Evolutionary conservation across 345 rosid genomes (phyloP).

Genomic region (Eutrema yunnanense): DNA sequence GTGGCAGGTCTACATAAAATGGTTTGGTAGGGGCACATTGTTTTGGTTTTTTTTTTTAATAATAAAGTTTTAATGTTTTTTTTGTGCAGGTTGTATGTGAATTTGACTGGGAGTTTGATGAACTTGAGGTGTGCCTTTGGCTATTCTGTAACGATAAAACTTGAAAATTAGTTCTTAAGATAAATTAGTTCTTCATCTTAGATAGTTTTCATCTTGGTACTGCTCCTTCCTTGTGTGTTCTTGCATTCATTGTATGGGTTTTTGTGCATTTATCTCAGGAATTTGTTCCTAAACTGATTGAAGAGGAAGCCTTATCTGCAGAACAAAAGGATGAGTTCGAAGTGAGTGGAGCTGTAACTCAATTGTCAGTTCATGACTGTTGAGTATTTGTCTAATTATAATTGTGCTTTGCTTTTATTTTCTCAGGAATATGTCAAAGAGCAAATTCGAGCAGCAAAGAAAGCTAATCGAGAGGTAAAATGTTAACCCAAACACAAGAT

Average conservation of each 20-base stretch:
- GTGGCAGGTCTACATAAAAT: constrained; percentile 2
- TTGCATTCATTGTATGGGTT: neutral
- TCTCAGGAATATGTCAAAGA: constrained; percentile 71
- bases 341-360: constrained; percentile 33
- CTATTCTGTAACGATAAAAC: neutral
- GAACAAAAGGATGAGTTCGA: constrained; percentile 87
- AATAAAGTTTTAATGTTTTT: neutral
- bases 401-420: neutral
- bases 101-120: constrained; percentile 93
- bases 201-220: neutral
- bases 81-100: constrained; percentile 79
- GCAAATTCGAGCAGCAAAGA: constrained; percentile 85
- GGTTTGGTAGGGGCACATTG: neutral
- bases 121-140: constrained; percentile 57
- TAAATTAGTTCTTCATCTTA: neutral
- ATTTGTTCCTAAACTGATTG: constrained; percentile 52
- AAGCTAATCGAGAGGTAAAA: constrained; percentile 73
- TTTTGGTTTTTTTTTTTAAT: neutral
- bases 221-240: neutral
- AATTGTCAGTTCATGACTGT: neutral
- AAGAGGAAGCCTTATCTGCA: constrained; percentile 58
- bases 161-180: neutral
- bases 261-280: constrained; percentile 43
- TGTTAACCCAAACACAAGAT: neutral
- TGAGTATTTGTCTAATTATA: neutral